phyloP scores from a whole-genome alignment of 2,329 filamentous ascomycete genomes.

The Berkeleyomyces rouxiae region DNA sequence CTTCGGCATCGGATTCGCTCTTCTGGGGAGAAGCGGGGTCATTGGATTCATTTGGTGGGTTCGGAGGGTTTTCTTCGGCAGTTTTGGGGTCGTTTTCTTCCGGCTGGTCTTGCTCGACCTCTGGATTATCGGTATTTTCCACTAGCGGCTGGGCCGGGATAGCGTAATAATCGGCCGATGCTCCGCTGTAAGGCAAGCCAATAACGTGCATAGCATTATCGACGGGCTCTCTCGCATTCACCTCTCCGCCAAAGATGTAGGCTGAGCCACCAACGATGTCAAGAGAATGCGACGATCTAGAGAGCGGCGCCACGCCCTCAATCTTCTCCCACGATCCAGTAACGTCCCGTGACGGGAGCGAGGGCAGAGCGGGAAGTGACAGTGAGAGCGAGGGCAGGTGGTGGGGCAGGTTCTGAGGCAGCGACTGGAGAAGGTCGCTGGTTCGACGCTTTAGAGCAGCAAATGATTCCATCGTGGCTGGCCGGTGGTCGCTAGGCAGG shows the following conservation, averaged over 20 bases:
- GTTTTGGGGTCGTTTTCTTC: conserved; percentile 16
- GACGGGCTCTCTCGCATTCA: conserved; percentile 45
- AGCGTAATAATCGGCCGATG: conserved; percentile 41
- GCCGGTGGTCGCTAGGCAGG: background rate
- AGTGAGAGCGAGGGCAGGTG: conserved; percentile 33
- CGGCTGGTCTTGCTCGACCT: conserved; percentile 18
- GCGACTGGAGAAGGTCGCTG: conserved; percentile 33
- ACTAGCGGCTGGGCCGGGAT: conserved; percentile 31
- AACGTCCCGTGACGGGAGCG: conserved; percentile 21
- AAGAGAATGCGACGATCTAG: conserved; percentile 59
- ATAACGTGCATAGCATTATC: conserved; percentile 59
- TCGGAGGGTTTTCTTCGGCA: conserved; percentile 10
- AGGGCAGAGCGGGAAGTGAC: conserved; percentile 14
- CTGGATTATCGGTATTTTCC: background rate
- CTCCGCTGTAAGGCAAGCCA: conserved; percentile 39
- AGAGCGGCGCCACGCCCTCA: conserved; percentile 33
- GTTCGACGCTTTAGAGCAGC: conserved; percentile 37
- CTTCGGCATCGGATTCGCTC: conserved; percentile 15
- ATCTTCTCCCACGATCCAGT: conserved; percentile 47
- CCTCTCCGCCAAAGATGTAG: conserved; percentile 65
- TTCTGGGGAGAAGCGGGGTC: conserved; percentile 3
- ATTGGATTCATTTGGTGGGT: conserved; percentile 16
- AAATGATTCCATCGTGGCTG: conserved; percentile 33
- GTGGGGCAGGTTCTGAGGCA: conserved; percentile 29
- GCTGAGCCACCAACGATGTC: conserved; percentile 38